Base-by-base conservation (phyloP, 306 rosid genomes). In the Sechiopsis laciniata region DNA sequence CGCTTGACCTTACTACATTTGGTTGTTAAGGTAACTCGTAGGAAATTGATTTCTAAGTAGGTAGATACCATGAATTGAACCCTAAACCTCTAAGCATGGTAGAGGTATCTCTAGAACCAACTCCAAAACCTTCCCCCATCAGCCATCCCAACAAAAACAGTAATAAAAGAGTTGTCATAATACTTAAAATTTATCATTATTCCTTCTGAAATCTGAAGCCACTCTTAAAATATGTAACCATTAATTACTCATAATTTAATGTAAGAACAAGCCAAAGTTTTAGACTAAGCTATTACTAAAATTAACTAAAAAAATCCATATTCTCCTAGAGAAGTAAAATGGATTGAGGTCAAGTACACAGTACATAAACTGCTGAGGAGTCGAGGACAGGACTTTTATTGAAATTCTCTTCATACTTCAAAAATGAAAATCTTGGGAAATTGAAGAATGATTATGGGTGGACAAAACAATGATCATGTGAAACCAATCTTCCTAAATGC, bases 141-240 rank as follows among this genome's bases (percentile, higher is more conserved):
- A 2, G 29, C 29, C 29, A 26, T 26, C 29, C 69, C 50, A 61
- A 61, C 46, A 19, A 66, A 66, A 66, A 66, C 8, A 19, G 45
- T 42, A 66, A 42, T 19, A 66, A 5, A 42, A 66, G n/a, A 63
- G 51, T 32, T 0, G 14, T 5, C 15, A 37, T 37, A 64, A 64
- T 21, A 37, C 15, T 9, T 37, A n/a, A 16, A 50, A 10, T 64
- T 9, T 42, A 17, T 37, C 71, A 10, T 40, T 10, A 40, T 40
- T 17, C 29, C 12, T 40, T 10, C 26, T 40, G 15, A 12, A 21
- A 67, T 20, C 37, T 14, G 17, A 45, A 45, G 72, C 19, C 71
- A 17, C 53, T 40, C 26, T 64, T 10, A n/a, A n/a, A 40, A 64
- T 64, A 64, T 64, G 71, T 24, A 64, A 64, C 29, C 71, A 37